Conservation (phyloP, 192 early-diverging fungal genomes). For the Allomyces javanicus region DNA sequence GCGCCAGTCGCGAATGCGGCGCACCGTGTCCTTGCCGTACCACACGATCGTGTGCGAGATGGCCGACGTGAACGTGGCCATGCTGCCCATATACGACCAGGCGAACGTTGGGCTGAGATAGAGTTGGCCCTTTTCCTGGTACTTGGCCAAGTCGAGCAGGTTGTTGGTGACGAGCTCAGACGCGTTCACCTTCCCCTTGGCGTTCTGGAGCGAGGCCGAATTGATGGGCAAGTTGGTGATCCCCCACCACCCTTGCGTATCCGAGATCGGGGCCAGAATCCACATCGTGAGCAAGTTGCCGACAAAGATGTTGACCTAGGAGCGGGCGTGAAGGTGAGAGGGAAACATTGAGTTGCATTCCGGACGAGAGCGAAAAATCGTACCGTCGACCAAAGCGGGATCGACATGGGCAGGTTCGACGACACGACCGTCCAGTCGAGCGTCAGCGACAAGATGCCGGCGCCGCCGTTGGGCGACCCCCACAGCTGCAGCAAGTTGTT, state of each 20-base stretch:
- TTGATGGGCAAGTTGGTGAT: too few relatives aligned
- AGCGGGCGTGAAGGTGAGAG: too few relatives aligned
- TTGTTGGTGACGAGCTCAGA: neutral
- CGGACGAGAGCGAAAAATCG: too few relatives aligned
- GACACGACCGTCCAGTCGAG: neutral
- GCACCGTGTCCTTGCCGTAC: neutral
- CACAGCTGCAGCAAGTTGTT: neutral
- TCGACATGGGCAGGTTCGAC: neutral
- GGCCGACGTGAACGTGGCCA: neutral
- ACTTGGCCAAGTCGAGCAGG: neutral
- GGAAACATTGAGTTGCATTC: too few relatives aligned
- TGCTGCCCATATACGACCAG: neutral
- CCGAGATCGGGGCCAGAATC: neutral
- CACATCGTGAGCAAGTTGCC: neutral
- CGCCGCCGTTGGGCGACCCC: neutral
- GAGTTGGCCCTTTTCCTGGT: slow-evolving; percentile 18
- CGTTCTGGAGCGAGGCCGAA: neutral
- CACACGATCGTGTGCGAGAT: neutral
- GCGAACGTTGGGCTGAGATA: slow-evolving; percentile 17
- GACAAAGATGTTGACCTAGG: neutral
- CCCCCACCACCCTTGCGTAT: too few relatives aligned
- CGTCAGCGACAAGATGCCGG: neutral
- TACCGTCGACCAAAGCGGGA: neutral
- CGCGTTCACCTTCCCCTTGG: neutral
- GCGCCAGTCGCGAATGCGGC: neutral